Evolutionary conservation across 345 rosid genomes (phyloP).

Genomic region (Alliaria petiolata): DNA sequence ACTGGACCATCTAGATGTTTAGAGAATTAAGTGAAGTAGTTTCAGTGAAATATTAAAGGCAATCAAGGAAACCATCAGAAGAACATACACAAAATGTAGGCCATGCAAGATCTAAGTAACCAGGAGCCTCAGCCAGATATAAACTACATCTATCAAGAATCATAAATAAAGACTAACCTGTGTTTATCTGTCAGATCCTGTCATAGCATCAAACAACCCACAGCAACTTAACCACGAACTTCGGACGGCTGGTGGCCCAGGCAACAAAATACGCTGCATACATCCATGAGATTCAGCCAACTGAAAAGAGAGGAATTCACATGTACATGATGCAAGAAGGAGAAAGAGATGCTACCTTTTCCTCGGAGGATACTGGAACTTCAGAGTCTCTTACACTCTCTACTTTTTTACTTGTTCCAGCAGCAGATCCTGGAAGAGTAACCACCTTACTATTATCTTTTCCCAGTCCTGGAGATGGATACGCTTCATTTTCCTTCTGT

Average conservation of each 20-base stretch:
- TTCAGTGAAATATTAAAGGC: not conserved
- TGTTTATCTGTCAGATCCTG: constrained; percentile 57
- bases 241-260: constrained; percentile 45
- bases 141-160: constrained; percentile 7
- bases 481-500: not conserved
- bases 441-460: constrained; percentile 12
- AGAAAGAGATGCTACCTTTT: constrained; percentile 46
- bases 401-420: constrained; percentile 31
- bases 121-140: not conserved
- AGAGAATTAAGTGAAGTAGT: not conserved
- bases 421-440: constrained; percentile 17
- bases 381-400: constrained; percentile 31
- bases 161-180: constrained; percentile 39
- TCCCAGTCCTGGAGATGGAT: not conserved
- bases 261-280: constrained; percentile 49
- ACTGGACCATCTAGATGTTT: not conserved
- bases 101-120: not conserved
- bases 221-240: constrained; percentile 78
- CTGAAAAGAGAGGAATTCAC: constrained; percentile 1
- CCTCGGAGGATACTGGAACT: constrained; percentile 36
- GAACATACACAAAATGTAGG: not conserved
- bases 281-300: not conserved
- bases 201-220: constrained; percentile 70
- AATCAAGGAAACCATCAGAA: not conserved
- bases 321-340: constrained; percentile 5